Conservation (phyloP, 2,329 filamentous ascomycete species). For the Hypoxylon sp. region DNA sequence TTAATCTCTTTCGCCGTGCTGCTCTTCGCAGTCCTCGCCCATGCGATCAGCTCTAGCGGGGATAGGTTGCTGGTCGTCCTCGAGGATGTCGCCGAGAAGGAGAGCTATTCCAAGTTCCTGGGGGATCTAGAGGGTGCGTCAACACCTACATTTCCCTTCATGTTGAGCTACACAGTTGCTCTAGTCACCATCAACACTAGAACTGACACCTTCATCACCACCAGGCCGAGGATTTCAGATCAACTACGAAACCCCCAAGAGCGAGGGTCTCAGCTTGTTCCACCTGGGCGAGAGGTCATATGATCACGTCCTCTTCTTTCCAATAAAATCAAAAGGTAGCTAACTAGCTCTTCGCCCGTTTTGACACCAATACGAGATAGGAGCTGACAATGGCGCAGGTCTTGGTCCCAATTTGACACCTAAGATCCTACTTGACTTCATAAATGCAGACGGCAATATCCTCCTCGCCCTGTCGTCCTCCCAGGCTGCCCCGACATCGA, state of each 20-base stretch:
- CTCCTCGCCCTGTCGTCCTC: conserved; percentile 82
- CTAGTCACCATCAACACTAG: conserved; percentile 3
- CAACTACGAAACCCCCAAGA: conserved; percentile 84
- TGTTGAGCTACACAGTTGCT: not conserved
- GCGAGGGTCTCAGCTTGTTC: conserved; percentile 79
- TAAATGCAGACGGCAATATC: conserved; percentile 92
- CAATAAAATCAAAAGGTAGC: conserved; percentile 85
- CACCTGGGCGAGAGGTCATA: conserved; percentile 85
- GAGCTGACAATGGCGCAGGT: conserved; percentile 56
- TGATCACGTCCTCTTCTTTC: conserved; percentile 90
- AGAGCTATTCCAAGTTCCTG: conserved; percentile 82
- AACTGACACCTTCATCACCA: conserved; percentile 3
- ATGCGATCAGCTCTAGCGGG: conserved; percentile 81
- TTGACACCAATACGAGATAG: not conserved
- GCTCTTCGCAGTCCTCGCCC: conserved; percentile 69
- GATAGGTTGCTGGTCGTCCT: conserved; percentile 84
- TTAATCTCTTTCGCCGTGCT: conserved; percentile 74
- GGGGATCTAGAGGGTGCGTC: conserved; percentile 72
- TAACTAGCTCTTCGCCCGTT: conserved; percentile 3
- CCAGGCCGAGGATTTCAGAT: conserved; percentile 84
- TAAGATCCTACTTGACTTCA: conserved; percentile 85
- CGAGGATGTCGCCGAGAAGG: conserved; percentile 82
- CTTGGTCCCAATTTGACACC: conserved; percentile 90
- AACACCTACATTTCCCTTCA: not conserved
- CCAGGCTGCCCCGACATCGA: conserved; percentile 71